These are phyloP conservation scores for Daldinia sp. DNA, from an alignment of 2,329 filamentous ascomycete genomes.

Conservation along the genomic window DNA sequence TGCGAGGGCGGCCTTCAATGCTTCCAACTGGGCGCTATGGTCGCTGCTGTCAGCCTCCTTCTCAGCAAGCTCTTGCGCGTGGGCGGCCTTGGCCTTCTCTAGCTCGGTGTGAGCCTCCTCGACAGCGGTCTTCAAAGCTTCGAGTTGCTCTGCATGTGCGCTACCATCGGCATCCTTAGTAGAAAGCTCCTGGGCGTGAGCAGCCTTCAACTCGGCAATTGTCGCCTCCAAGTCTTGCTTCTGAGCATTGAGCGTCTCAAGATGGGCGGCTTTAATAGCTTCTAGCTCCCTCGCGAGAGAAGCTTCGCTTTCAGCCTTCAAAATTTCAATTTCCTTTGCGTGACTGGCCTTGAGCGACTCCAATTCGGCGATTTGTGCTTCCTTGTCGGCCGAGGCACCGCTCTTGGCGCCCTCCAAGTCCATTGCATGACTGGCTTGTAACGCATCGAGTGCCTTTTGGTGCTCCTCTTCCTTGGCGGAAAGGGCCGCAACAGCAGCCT, in stretches of 20 bases:
- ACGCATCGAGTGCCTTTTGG: slow-evolving; percentile 65
- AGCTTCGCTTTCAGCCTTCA: slow-evolving; percentile 58
- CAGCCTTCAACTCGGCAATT: slow-evolving; percentile 54
- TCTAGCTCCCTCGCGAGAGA: slow-evolving; percentile 57
- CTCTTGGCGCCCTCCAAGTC: slow-evolving; percentile 69
- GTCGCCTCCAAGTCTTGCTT: slow-evolving; percentile 57
- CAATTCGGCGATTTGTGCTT: slow-evolving; percentile 63
- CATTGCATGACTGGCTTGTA: slow-evolving; percentile 69
- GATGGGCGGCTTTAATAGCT: slow-evolving; percentile 57
- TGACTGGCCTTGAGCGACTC: slow-evolving; percentile 67
- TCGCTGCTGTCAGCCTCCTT: slow-evolving; percentile 53
- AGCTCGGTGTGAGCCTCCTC: slow-evolving; percentile 49
- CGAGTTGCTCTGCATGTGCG: slow-evolving; percentile 54
- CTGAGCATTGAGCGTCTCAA: slow-evolving; percentile 57
- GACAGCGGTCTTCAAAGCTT: slow-evolving; percentile 53
- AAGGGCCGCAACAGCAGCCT: slow-evolving; percentile 60
- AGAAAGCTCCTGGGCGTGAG: slow-evolving; percentile 53
- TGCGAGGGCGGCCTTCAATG: slow-evolving; percentile 53
- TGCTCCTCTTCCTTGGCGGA: slow-evolving; percentile 66
- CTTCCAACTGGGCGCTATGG: slow-evolving; percentile 55
- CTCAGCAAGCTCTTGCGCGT: slow-evolving; percentile 50
- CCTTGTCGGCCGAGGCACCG: slow-evolving; percentile 62
- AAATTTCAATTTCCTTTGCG: slow-evolving; percentile 61
- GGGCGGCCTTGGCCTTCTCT: slow-evolving; percentile 44
- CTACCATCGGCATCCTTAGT: slow-evolving; percentile 52